These are phyloP conservation scores for Clarireedia sp. DNA, from an alignment of 2,329 filamentous ascomycete genomes.

Conservation along the genomic window DNA sequence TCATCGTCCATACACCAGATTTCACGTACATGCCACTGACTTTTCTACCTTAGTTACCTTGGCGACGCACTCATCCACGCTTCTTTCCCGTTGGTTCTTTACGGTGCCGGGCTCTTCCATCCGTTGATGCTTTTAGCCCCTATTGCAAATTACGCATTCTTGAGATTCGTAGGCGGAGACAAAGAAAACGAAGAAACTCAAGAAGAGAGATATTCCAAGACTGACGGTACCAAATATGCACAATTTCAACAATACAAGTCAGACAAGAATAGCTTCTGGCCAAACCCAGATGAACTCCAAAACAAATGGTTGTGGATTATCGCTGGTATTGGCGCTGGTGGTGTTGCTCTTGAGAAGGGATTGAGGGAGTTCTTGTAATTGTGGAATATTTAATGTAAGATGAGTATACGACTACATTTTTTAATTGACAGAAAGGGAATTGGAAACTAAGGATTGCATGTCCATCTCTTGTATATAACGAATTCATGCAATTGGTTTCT, in stretches of 20 bases:
- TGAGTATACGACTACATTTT: background rate
- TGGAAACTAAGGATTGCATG: background rate
- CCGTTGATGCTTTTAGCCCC: slow-evolving; percentile 11
- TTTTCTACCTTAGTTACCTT: slow-evolving; percentile 6
- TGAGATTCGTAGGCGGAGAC: slow-evolving; percentile 10
- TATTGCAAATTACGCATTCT: slow-evolving; percentile 10
- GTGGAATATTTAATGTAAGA: background rate
- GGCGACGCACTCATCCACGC: slow-evolving; percentile 13
- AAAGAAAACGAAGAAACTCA: slow-evolving; percentile 8
- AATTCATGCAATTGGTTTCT: too few species aligned
- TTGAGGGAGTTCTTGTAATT: background rate
- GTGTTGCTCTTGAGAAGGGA: slow-evolving; percentile 3
- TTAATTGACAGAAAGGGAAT: background rate
- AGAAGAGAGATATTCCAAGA: slow-evolving; percentile 8
- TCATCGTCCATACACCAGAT: background rate
- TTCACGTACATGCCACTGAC: background rate
- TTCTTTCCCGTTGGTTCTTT: slow-evolving; percentile 12
- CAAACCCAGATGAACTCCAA: background rate
- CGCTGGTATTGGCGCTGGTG: background rate
- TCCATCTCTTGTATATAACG: background rate
- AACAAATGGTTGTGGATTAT: slow-evolving; percentile 11
- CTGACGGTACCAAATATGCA: background rate
- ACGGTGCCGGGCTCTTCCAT: slow-evolving; percentile 11
- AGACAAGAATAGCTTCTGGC: slow-evolving; percentile 14
- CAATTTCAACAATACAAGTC: slow-evolving; percentile 7